Evolutionary conservation across 257 asterid species (phyloP).

Genomic region (Scutellaria galericulata): DNA sequence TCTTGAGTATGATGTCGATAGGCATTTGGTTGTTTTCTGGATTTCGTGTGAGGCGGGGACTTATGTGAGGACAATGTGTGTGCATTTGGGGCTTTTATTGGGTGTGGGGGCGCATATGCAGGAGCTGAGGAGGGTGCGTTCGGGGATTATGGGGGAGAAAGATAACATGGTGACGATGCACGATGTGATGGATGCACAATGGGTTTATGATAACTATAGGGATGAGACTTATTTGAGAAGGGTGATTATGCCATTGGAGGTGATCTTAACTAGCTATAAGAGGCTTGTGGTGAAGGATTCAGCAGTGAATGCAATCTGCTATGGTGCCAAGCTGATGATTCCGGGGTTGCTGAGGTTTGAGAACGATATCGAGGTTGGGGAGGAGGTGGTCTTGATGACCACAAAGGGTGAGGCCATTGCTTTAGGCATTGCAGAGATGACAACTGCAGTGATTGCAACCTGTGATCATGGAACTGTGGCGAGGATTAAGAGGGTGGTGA

Average conservation of each 20-base stretch:
- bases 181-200: slow-evolving; percentile 92
- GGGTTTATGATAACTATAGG: slow-evolving; percentile 80
- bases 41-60: slow-evolving; percentile 98
- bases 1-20: slow-evolving; percentile 76
- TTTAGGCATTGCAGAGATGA: slow-evolving; percentile 92
- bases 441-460: slow-evolving; percentile 92
- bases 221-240: slow-evolving; percentile 92
- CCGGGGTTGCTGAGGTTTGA: slow-evolving; percentile 93
- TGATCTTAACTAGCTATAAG: slow-evolving; percentile 81
- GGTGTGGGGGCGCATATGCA: slow-evolving; percentile 98
- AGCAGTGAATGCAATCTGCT: slow-evolving; percentile 91
- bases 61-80: slow-evolving; percentile 91
- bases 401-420: slow-evolving; percentile 96
- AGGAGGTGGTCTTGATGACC: slow-evolving; percentile 89
- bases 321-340: slow-evolving; percentile 93
- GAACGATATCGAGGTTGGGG: slow-evolving; percentile 84
- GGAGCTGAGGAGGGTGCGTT: slow-evolving; percentile 85
- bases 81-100: slow-evolving; percentile 87
- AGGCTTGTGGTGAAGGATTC: slow-evolving; percentile 95
- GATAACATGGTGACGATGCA: slow-evolving; percentile 98
- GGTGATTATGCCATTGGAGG: slow-evolving; percentile 92
- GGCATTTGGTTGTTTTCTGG: slow-evolving; percentile 92
- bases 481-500: slow-evolving; percentile 94
- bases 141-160: slow-evolving; percentile 92
- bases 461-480: slow-evolving; percentile 98